Conservation (phyloP, 2,329 filamentous ascomycete species). For the Verticillium klebahnii region DNA sequence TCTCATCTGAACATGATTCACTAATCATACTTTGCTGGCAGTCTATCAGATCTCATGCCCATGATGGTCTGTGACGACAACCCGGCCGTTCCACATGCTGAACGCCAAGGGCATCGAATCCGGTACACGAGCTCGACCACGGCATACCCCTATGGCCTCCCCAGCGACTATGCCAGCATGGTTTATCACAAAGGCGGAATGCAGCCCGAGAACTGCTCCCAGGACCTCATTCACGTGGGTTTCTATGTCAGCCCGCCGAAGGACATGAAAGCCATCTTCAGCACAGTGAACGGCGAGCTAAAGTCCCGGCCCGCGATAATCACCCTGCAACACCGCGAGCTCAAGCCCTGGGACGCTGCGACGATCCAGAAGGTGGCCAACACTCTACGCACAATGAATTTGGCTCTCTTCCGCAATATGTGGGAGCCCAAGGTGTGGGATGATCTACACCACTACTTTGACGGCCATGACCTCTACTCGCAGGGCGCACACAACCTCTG, state of each 20-base stretch:
- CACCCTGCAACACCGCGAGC: conserved; percentile 19
- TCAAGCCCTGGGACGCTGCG: conserved; percentile 32
- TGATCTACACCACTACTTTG: conserved; percentile 43
- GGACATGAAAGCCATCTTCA: conserved; percentile 31
- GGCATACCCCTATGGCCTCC: conserved; percentile 31
- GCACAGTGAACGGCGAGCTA: conserved; percentile 25
- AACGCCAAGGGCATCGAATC: not conserved
- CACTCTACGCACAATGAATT: conserved; percentile 29
- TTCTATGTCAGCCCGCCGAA: conserved; percentile 31
- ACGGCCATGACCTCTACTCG: conserved; percentile 40
- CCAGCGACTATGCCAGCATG: conserved; percentile 26
- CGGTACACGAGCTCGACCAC: conserved; percentile 8
- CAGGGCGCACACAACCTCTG: conserved; percentile 44
- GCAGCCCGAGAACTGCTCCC: conserved; percentile 23
- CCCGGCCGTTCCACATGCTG: not conserved
- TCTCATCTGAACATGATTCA: no score
- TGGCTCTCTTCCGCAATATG: conserved; percentile 29
- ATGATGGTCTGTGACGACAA: not conserved
- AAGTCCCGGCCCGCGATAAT: conserved; percentile 23
- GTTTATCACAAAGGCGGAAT: conserved; percentile 17
- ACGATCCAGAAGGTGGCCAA: conserved; percentile 35
- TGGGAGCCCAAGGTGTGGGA: conserved; percentile 25
- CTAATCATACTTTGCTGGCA: no score
- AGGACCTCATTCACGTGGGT: conserved; percentile 27
- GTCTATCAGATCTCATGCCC: not conserved